Evolutionary conservation across 2,329 filamentous ascomycete genomes (phyloP), one percentile per base, ranked within the genome.

Genomic region (Remersonia thermophila): DNA sequence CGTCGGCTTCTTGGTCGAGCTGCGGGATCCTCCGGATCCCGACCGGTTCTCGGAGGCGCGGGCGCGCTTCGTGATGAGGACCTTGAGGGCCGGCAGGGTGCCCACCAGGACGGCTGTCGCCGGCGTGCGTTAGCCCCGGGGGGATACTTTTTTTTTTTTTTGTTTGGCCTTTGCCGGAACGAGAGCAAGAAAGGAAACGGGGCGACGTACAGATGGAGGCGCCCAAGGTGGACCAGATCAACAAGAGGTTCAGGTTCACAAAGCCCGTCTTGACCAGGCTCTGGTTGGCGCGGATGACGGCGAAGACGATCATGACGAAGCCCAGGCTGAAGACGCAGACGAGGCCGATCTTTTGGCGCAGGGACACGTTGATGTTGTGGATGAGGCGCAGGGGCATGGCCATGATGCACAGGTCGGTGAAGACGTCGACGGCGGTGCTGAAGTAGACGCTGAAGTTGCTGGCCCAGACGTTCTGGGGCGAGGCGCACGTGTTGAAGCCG

Each of bases 291-390:
- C 51, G 45, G 40, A 54, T 47, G 43, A 53, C 47, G 39, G 51
- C 45, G 30, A 54, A 54, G 30, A 48, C 45, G 30, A 54, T 50
- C 45, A 52, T 53, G 41, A 54, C 46, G 13, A 52, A 47, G 20
- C 49, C 44, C 18, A 53, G 47, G 11, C 49, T 46, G 29, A 54
- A 54, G 23, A 54, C 46, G 27, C 46, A 40, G 14, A 49, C 44
- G 26, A 54, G 41, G 26, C 50, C 51, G 4, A 48, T 27, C 42
- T 53, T 54, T 18, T 52, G 51, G 38, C 48, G 49, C 10, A 36
- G 39, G 27, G 50, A 51, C 18, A 53, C 48, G 35, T 47, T 48
- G 30, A 54, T 43, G 37, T 51, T 51, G 41, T 50, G 52, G 32
- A 53, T 50, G 26, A 55, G 45, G 15, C 49, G 38, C 31, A 55